Evolutionary conservation across 805 yeast species (phyloP), one percentile per base, ranked within the genome.

Genomic region (Maudiozyma bulderi): DNA sequence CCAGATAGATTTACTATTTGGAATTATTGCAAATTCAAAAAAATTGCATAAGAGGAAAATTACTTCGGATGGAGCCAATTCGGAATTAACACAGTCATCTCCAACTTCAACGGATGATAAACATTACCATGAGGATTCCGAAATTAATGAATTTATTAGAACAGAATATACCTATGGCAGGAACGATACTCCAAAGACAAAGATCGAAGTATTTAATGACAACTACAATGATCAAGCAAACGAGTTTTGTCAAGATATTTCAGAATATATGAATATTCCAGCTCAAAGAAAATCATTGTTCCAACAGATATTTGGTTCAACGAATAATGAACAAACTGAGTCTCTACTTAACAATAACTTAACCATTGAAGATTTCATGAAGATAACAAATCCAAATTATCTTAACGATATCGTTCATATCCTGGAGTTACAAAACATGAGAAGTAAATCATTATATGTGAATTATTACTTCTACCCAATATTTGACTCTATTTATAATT

Each of bases 401-500:
- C 50, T 65, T 39, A 66, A 66, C 47, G 68, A 66, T 53, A 45
- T 63, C 6, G 64, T 64, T 10, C 68, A 66, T 47, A 54, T 58
- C 46, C 53, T 61, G 54, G 69, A 65, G 47, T 39, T 66, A 9
- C 50, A 56, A 26, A 57, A 55, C 31, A 55, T 57, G n/a, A 59
- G 57, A 50, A 54, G 54, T 38, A 57, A 60, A 20, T 64, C 64
- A 7, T 56, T 57, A 15, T 62, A 64, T 48, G 61, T 68, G 15
- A 69, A 68, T 47, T 70, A 64, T 49, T 70, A 64, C 48, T 70
- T 76, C 46, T 75, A 70, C 73, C 78, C 85, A 57, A 81, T 91
- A 46, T 87, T 91, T 54, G 95, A 86, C 62, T 86, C 95, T 8
- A 75, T 83, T 49, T 87, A 90, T 69, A 88, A 95, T 51, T 91